These are phyloP conservation scores for Colletotrichum sidae DNA, from an alignment of 2,329 filamentous ascomycete species.

Conservation along the genomic window DNA sequence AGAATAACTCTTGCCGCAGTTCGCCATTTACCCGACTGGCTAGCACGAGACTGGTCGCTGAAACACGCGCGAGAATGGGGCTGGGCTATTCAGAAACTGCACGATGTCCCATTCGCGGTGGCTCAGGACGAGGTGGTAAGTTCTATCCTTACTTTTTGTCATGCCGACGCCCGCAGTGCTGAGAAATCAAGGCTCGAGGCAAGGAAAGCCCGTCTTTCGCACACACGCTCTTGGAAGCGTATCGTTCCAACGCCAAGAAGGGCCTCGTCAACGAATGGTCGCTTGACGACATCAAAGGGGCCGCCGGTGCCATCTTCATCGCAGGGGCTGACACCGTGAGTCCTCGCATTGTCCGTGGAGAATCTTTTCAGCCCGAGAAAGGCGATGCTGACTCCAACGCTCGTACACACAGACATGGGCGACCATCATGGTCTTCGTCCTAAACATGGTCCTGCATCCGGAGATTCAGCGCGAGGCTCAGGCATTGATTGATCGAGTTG, in stretches of 20 bases:
- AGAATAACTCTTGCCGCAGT: conserved; percentile 45
- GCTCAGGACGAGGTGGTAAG: conserved; percentile 44
- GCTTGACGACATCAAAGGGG: conserved; percentile 59
- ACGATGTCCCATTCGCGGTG: conserved; percentile 46
- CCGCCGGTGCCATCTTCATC: conserved; percentile 59
- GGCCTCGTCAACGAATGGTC: conserved; percentile 32
- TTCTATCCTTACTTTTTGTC: conserved; percentile 23
- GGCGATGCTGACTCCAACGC: conserved; percentile 47
- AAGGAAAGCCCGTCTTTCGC: conserved; percentile 36
- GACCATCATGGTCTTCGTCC: conserved; percentile 36
- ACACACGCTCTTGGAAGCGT: conserved; percentile 32
- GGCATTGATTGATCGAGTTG: conserved; percentile 56
- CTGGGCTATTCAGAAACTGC: conserved; percentile 48
- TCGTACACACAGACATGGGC: conserved; percentile 40
- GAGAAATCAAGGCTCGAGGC: conserved; percentile 30
- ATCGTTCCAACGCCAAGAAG: conserved; percentile 23
- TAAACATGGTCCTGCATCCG: conserved; percentile 46
- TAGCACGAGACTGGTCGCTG: conserved; percentile 46
- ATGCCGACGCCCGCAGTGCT: conserved; percentile 29
- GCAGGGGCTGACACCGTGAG: conserved; percentile 59
- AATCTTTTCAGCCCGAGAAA: conserved; percentile 3
- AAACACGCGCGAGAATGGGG: conserved; percentile 48
- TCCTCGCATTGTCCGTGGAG: neutral
- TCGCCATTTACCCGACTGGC: conserved; percentile 53
- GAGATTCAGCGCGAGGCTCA: conserved; percentile 59